These are phyloP conservation scores for Phytophthora cactorum DNA, from an alignment of 352 stramenopile species.

Conservation along the genomic window DNA sequence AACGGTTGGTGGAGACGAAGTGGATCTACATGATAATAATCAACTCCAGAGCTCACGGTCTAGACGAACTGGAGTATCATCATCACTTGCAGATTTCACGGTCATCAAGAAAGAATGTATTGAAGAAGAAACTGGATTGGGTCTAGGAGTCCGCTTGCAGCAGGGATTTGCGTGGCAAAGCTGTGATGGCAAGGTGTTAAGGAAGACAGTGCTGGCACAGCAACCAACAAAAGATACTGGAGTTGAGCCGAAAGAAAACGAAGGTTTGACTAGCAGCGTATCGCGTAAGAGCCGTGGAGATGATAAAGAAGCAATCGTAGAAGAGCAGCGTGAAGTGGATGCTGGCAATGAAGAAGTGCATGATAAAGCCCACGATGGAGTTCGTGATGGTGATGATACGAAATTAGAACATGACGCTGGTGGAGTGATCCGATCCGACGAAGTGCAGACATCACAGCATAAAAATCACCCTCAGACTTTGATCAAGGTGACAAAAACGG, in stretches of 20 bases:
- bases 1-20: neutral
- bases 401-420: neutral
- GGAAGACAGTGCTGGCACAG: neutral
- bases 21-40: neutral
- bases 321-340: neutral
- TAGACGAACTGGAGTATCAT: constrained; percentile 12
- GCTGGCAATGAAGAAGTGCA: neutral
- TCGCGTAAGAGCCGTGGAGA: neutral
- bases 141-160: constrained; percentile 3
- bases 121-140: constrained; percentile 4
- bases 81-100: constrained; percentile 18
- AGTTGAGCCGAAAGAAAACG: neutral
- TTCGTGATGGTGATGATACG: neutral
- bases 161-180: constrained; percentile 21
- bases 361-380: neutral
- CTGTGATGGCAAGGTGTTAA: constrained; percentile 29
- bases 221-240: neutral
- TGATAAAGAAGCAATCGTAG: neutral
- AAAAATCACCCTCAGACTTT: neutral
- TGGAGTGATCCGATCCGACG: neutral
- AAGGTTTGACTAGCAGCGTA: neutral
- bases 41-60: neutral
- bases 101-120: neutral
- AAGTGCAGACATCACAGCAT: neutral
- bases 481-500: neutral